Evolutionary conservation across 495 filamentous ascomycete genomes (phyloP).

Genomic region (Annulohypoxylon bovei): DNA sequence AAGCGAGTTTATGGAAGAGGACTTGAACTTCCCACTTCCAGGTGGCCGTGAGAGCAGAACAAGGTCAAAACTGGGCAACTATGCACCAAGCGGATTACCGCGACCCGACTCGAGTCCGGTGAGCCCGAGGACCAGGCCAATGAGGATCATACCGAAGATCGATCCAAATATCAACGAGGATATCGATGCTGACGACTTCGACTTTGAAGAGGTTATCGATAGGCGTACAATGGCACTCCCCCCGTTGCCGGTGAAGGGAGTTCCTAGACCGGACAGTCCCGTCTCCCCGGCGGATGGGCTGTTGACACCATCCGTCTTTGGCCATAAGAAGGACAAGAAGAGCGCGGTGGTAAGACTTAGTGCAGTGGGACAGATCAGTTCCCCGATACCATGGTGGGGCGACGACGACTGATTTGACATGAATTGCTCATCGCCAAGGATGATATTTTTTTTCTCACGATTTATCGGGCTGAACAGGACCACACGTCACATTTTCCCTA

Average conservation of each 20-base stretch:
- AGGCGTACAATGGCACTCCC: conserved; percentile 1
- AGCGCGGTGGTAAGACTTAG: conserved; percentile 58
- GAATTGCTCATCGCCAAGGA: background rate
- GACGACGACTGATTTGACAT: conserved; percentile 46
- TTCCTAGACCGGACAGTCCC: conserved; percentile 49
- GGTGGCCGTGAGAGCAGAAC: conserved; percentile 35
- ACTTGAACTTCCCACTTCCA: conserved; percentile 35
- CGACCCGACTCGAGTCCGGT: conserved; percentile 42
- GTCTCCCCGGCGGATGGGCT: conserved; percentile 45
- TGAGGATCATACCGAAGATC: conserved; percentile 18
- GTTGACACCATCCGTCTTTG: conserved; percentile 34
- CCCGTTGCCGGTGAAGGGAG: conserved; percentile 23
- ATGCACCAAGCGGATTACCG: conserved; percentile 8
- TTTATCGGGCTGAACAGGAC: conserved; percentile 1
- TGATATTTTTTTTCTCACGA: background rate
- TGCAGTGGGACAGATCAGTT: conserved; percentile 53
- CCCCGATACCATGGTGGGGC: conserved; percentile 56
- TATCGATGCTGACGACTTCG: conserved; percentile 21
- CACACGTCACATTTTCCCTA: conserved; percentile 1
- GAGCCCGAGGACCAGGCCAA: conserved; percentile 9
- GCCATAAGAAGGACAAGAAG: conserved; percentile 52
- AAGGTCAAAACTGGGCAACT: conserved; percentile 26
- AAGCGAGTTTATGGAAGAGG: conserved; percentile 52
- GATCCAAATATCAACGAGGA: conserved; percentile 1
- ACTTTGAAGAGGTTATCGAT: conserved; percentile 18